Percentiles rank a stretch among this genome's conserved stretches.
These are phyloP conservation scores for Rhynchosporium agropyri DNA, from an alignment of 2,329 filamentous ascomycete genomes.

Conservation along the genomic window DNA sequence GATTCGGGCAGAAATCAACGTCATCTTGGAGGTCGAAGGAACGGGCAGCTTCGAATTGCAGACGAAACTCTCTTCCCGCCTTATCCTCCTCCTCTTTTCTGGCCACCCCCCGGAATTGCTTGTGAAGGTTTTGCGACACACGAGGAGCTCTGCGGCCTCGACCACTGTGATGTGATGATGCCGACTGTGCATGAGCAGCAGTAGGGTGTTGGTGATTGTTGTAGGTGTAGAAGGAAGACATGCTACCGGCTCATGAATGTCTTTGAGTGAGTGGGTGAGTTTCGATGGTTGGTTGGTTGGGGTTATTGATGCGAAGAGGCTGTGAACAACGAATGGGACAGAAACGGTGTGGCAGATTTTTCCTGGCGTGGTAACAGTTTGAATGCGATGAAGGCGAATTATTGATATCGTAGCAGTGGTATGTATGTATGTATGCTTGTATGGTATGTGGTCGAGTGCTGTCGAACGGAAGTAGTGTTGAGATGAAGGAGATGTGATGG, in stretches of 20 bases:
- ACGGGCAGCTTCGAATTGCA: slow-evolving; percentile 85
- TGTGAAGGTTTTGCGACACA: slow-evolving; percentile 80
- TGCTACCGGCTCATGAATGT: slow-evolving; percentile 46
- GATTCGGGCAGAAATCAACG: slow-evolving; percentile 89
- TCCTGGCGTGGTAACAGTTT: neutral
- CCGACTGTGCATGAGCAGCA: slow-evolving; percentile 49
- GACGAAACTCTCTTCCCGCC: slow-evolving; percentile 76
- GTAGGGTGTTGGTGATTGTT: slow-evolving; percentile 61
- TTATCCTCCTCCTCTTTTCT: slow-evolving; percentile 85
- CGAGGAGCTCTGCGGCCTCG: slow-evolving; percentile 84
- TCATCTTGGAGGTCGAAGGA: slow-evolving; percentile 97
- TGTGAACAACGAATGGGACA: slow-evolving; percentile 13
- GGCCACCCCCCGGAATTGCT: slow-evolving; percentile 80
- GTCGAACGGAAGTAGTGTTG: slow-evolving; percentile 3
- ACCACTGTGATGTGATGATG: slow-evolving; percentile 70
- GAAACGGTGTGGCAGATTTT: slow-evolving; percentile 17
- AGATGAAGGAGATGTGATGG: slow-evolving; percentile 5
- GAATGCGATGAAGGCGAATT: slow-evolving; percentile 9
- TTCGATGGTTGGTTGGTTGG: slow-evolving; percentile 16
- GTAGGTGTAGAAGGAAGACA: slow-evolving; percentile 68
- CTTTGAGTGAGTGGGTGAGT: slow-evolving; percentile 23
- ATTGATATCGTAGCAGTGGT: slow-evolving; percentile 4
- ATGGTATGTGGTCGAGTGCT: slow-evolving; percentile 8
- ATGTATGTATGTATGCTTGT: slow-evolving; percentile 1
- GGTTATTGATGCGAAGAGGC: slow-evolving; percentile 13